Base-by-base conservation (phyloP, 2,329 filamentous ascomycete species). In the Xylariaceae sp. region DNA sequence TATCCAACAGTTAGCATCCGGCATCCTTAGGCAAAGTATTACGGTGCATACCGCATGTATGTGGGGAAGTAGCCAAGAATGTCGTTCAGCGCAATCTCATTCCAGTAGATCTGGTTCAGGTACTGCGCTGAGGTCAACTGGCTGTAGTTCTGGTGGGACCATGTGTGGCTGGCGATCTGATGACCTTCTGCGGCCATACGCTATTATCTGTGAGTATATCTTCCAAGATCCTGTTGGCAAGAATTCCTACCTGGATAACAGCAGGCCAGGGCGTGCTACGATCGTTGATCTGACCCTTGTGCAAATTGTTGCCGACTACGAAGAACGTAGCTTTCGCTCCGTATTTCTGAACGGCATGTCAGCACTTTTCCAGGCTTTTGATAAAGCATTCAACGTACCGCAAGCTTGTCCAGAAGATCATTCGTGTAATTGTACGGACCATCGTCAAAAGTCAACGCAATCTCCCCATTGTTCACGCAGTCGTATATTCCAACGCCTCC, bases 391-490 rank as follows among this genome's bases (percentile, higher is more conserved):
- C 18, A 9, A 37, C 64, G 13, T 65, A 72, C 70, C 45, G 66
- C 64, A 51, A 72, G 58, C 60, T 85, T 74, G 63, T 87, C 81
- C 17, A 87, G 76, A 17, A 88, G 76, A 62, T 84, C 78, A 39
- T 74, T 71, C 2, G 84, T 87, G 69, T 83, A 85, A n/a, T 76
- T 73, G 58, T 79, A 81, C 45, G 84, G 85, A 2, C 85, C 85
- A 69, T 87, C 85, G 63, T 87, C 84, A 64, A 81, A 87, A 1
- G 84, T 87, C 57, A 88, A 69, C 18, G 85, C 85, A 64, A 88
- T 77, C 34, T 81, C 82, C 55, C 82, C 81, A 6, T 79, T 75
- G 52, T 76, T 75, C 3, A 72, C 71, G 62, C 80, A 82, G 63
- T 77, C 73, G 65, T 80, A 81, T 60, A 82, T 78, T 23, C 69